Evolutionary conservation across 768 basidiomycete genomes (phyloP), one percentile per base, ranked within the genome.

Genomic region (Pleurotus cornucopiae): DNA sequence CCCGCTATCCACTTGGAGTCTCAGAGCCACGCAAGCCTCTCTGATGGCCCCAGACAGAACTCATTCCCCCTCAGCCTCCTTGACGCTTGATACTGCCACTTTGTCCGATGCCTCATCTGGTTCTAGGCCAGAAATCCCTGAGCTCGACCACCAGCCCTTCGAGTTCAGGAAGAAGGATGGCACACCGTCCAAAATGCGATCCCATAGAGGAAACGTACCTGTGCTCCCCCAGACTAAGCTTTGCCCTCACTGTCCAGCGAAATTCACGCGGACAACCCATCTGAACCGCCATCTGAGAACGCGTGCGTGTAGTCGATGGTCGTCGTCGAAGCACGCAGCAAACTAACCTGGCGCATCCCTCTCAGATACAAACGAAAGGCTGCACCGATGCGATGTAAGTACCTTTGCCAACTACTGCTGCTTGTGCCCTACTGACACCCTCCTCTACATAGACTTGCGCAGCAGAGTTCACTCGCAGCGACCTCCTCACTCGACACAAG

Each of bases 181-280:
- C 14, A 69, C 67, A 2, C 61, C 73, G 14, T 77, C 78, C 56
- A 72, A 74, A 57, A 78, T 76, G 73, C 73, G 75, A 30, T 71
- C 72, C 30, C 79, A 80, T 66, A 71, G 71, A 70, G 86, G 86
- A 56, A 89, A 89, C 65, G 76, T 84, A 64, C 86, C 86, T 25
- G 75, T 76, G 34, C 75, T 88, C 16, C 87, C 86, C 0, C 86
- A 89, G 69, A 86, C 80, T n/a, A 87, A 88, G 65, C 74, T 79
- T 47, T 89, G 87, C 62, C 77, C 80, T 9, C 71, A 83, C 30
- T 89, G 87, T 62, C 84, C 85, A 0, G 86, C 87, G 3, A 87
- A 84, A 63, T 89, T 88, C 64, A 88, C 86, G 3, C 75, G 86
- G 34, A 86, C 83, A 1, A 88, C 87, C 0, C 87, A 89, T 67